Evolutionary conservation across 177 flowering plant species (phyloP).

Genomic region (Vitis hybrid): DNA sequence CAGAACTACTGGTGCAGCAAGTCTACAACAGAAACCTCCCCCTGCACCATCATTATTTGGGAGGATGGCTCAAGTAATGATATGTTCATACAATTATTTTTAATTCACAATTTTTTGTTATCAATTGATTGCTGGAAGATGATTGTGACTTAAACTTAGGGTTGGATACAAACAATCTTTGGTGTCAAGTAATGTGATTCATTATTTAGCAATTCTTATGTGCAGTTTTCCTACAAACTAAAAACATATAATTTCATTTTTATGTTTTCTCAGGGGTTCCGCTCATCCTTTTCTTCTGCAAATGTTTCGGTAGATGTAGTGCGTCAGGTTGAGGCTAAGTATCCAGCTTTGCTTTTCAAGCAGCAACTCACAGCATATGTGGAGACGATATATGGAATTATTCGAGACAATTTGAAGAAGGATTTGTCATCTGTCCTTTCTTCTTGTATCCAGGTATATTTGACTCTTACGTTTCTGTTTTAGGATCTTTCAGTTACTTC

Average conservation of each 20-base stretch:
- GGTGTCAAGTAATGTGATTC: too few relatives aligned
- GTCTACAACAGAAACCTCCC: constrained; percentile 54
- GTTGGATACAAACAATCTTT: too few relatives aligned
- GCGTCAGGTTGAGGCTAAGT: constrained; percentile 87
- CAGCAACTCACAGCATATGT: constrained; percentile 94
- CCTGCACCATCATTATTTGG: constrained; percentile 80
- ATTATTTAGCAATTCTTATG: too few relatives aligned
- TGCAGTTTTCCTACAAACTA: too few relatives aligned
- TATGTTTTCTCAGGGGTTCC: constrained; percentile 59
- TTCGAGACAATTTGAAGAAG: constrained; percentile 79
- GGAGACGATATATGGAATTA: constrained; percentile 86
- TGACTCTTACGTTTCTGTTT: not conserved
- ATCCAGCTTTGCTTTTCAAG: constrained; percentile 96
- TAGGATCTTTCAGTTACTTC: not conserved
- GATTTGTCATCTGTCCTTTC: constrained; percentile 62
- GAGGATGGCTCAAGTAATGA: constrained; percentile 79
- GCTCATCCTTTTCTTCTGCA: constrained; percentile 74
- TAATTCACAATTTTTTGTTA: not conserved
- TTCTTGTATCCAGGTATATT: constrained; percentile 79
- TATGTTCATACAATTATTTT: not conserved
- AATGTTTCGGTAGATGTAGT: constrained; percentile 53
- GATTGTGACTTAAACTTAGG: too few relatives aligned
- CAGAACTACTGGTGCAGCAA: constrained; percentile 38
- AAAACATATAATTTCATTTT: constrained; percentile 3
- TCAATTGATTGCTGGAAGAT: not conserved